Evolutionary conservation across 108 stramenopile species (phyloP), one percentile per base, ranked within the genome.

Genomic region (Cyclotella atomus): DNA sequence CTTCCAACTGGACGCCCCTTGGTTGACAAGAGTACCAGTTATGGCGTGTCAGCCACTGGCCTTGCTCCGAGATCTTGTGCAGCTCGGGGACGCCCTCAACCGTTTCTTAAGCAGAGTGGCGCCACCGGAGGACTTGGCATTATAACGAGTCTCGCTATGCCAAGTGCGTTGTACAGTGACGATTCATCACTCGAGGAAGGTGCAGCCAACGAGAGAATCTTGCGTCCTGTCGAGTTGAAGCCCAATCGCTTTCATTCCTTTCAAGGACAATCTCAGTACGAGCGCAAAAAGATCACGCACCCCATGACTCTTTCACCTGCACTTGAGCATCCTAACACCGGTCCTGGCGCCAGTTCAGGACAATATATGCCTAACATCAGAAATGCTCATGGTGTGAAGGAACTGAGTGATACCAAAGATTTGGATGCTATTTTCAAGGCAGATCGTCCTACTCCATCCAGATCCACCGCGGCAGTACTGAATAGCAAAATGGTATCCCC

Each of bases 371-470:
- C 53, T 3, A 47, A 21, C 20, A 23, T 53, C 47, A 46, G 79
- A 35, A 49, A 33, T 10, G 47, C 38, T 49, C 79, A 80, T 49
- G 79, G 79, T 25, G 79, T 80, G 1, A 68, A 52, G 3, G 72
- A 73, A 50, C 68, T 80, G 68, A 71, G 71, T 16, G 72, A 73
- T 47, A 63, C 67, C 35, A 67, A 57, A 65, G 71, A 68, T n/a
- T 50, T 80, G 54, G 68, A 65, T 56, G 79, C 79, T 45, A 80
- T 80, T 64, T 80, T 80, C 53, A 80, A 80, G 62, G 66, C 44
- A 28, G 63, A 64, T 16, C 14, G 64, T 36, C 20, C 20, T 24
- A 19, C 62, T 9, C 10, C 25, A 12, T 12, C 27, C 19, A 36
- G 12, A 44, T 28, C 52, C 30, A 33, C 66, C 32, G 6, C 20